Percentiles rank a stretch among this genome's conserved stretches.
Conservation (phyloP, 78 protist genomes). For the Dictyostelium intermedium region DNA sequence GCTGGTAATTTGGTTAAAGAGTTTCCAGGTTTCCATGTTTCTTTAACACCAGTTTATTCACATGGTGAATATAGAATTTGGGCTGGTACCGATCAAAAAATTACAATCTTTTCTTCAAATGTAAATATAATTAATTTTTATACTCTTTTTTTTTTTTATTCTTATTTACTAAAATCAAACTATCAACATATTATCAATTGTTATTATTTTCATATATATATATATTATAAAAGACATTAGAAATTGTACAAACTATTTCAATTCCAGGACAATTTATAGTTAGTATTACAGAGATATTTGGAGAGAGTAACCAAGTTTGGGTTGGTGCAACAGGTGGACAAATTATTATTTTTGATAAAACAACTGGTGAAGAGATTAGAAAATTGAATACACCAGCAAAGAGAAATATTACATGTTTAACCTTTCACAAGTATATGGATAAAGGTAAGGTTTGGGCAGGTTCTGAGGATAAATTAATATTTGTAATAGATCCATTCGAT, state of each 20-base stretch:
- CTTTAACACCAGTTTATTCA: constrained; percentile 51
- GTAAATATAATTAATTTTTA: neutral
- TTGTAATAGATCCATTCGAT: constrained; percentile 47
- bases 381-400: constrained; percentile 33
- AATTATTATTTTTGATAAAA: constrained; percentile 44
- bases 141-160: neutral
- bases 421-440: constrained; percentile 32
- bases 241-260: constrained; percentile 49
- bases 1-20: constrained; percentile 12
- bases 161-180: too few relatives aligned
- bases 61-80: constrained; percentile 67
- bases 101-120: constrained; percentile 18
- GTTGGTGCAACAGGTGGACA: constrained; percentile 36
- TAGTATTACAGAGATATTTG: constrained; percentile 39
- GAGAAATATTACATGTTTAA: constrained; percentile 55
- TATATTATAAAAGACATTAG: neutral
- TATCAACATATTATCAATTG: too few relatives aligned
- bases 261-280: constrained; percentile 61
- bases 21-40: constrained; percentile 48
- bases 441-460: constrained; percentile 56
- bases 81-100: constrained; percentile 73
- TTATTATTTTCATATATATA: too few relatives aligned
- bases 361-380: constrained; percentile 36
- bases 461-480: constrained; percentile 54
- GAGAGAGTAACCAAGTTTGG: constrained; percentile 65